Evolutionary conservation across 495 filamentous ascomycete genomes (phyloP).

Genomic region (Neurospora discreta): DNA sequence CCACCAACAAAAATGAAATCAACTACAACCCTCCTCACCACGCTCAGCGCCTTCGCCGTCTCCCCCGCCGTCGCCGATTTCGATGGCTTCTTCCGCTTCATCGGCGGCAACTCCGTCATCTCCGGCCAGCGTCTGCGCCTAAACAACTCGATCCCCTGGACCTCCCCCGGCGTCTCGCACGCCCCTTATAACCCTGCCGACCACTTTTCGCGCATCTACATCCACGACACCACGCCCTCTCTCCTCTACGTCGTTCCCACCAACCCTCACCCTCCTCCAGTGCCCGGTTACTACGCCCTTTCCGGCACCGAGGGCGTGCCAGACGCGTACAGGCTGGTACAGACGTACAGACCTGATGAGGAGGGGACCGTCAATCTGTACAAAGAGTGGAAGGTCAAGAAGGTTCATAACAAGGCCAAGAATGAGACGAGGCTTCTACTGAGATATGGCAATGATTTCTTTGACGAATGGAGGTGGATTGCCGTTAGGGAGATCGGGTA

Average conservation of each 20-base stretch:
- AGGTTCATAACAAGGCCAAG: background rate
- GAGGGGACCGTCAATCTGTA: background rate
- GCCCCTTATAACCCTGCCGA: conserved; percentile 12
- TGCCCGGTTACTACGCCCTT: conserved; percentile 16
- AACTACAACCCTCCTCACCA: background rate
- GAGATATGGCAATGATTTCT: conserved; percentile 2
- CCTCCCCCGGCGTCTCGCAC: conserved; percentile 7
- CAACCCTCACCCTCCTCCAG: conserved; percentile 16
- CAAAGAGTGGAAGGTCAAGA: background rate
- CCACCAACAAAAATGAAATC: conserved; percentile 5
- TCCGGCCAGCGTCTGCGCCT: conserved; percentile 10
- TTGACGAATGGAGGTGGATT: conserved; percentile 8
- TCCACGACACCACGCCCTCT: background rate
- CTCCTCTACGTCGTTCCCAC: conserved; percentile 10
- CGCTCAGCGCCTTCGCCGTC: background rate
- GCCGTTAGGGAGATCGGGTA: conserved; percentile 7
- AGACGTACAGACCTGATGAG: conserved; percentile 8
- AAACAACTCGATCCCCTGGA: conserved; percentile 6
- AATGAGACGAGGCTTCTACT: background rate
- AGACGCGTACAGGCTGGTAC: conserved; percentile 8
- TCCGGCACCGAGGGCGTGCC: conserved; percentile 6
- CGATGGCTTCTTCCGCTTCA: conserved; percentile 9
- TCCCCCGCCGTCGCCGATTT: conserved; percentile 4
- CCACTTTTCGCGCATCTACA: conserved; percentile 9
- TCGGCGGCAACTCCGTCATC: conserved; percentile 5